Evolutionary conservation across 78 protist genomes (phyloP).

Genomic region (Polysphondylium violaceum): DNA sequence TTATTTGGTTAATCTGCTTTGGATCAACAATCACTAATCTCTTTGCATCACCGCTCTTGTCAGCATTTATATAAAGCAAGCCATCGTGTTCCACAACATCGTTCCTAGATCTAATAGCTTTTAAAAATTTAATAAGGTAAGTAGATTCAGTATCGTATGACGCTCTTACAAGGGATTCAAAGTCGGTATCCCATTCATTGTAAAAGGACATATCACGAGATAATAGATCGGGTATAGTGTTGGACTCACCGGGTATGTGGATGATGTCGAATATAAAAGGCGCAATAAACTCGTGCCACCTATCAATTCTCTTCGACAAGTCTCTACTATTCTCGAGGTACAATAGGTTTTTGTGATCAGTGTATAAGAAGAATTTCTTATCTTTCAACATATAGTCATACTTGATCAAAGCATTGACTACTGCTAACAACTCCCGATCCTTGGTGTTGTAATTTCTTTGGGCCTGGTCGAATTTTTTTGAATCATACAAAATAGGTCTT

Average conservation of each 20-base stretch:
- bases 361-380: background rate
- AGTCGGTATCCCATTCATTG: background rate
- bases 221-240: background rate
- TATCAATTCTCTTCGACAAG: background rate
- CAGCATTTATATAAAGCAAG: background rate
- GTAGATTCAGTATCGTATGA: background rate
- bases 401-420: background rate
- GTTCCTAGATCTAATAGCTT: background rate
- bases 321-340: background rate
- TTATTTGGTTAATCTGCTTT: background rate
- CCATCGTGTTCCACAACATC: conserved; percentile 1
- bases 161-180: background rate
- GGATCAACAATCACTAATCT: conserved; percentile 6
- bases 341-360: conserved; percentile 22
- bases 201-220: background rate
- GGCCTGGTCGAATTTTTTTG: background rate
- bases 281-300: background rate
- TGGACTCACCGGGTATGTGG: background rate
- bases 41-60: background rate
- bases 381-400: background rate
- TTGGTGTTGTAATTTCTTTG: conserved; percentile 5
- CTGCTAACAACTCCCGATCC: conserved; percentile 5
- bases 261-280: background rate
- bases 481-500: conserved; percentile 14
- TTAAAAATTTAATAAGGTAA: background rate